These are phyloP conservation scores for Theobroma cacao DNA, from an alignment of 345 rosid species.

Conservation along the genomic window DNA sequence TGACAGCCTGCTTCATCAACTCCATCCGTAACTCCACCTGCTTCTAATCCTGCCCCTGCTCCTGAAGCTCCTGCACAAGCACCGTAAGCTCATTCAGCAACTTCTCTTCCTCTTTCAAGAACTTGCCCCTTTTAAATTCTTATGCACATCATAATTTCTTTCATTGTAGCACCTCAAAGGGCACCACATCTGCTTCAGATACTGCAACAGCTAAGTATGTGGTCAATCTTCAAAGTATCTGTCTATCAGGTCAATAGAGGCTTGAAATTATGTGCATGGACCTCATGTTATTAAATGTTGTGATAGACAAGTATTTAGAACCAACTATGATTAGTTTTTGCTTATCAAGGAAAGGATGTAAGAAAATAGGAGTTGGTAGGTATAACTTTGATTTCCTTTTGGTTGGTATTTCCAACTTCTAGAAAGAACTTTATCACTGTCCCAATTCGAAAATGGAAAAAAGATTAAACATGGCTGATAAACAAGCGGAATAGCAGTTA, in stretches of 20 bases:
- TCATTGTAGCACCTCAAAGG: constrained; percentile 30
- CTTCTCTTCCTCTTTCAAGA: neutral
- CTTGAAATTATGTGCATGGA: neutral
- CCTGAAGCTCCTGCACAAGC: constrained; percentile 50
- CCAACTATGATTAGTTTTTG: neutral
- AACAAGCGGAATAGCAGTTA: neutral
- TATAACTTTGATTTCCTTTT: neutral
- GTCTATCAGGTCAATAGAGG: neutral
- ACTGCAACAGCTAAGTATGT: constrained; percentile 39
- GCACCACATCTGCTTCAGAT: constrained; percentile 33
- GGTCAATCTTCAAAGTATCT: constrained; percentile 8
- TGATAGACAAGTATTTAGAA: neutral
- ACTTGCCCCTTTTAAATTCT: neutral
- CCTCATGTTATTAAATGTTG: neutral
- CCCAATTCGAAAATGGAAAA: neutral
- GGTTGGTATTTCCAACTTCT: neutral
- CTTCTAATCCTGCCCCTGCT: constrained; percentile 39
- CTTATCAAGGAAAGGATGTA: neutral
- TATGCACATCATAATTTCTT: constrained; percentile 2
- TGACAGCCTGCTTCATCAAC: constrained; percentile 55
- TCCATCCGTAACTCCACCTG: constrained; percentile 39
- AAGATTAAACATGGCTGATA: neutral
- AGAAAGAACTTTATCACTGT: neutral
- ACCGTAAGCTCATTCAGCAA: constrained; percentile 37
- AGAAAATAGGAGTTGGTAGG: neutral